Base-by-base conservation (phyloP, 2,329 filamentous ascomycete genomes). In the Aureobasidium leucospermi region DNA sequence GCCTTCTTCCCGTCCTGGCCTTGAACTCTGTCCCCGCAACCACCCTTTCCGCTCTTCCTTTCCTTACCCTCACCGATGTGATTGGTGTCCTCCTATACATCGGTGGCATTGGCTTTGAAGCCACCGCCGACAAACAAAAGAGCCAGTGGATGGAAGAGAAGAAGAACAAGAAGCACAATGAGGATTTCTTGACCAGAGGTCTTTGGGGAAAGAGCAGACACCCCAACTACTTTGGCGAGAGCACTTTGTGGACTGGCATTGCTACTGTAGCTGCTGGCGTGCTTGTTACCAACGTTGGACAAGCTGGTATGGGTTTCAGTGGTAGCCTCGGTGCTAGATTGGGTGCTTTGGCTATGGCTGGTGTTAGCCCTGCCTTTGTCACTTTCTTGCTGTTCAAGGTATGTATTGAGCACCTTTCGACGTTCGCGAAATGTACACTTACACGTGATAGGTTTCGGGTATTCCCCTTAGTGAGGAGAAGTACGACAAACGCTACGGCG, bases 141-240 rank as follows among this genome's bases (percentile, higher is more conserved):
- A 77, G 75, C 58, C 70, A 73, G 23, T 89, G 86, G 86, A 67
- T 80, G 61, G 70, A 75, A 58, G 83, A 81, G 60, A 86, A 84
- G 75, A 80, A 80, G 65, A 75, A 77, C 48, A 88, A 88, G 78
- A 76, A 81, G 66, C 86, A 89, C 62, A 80, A 81, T 28, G 85
- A 89, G 70, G 79, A 83, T 47, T 89, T 88, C 66, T 68, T 89
- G 63, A 86, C 84, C 0, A 70, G 75, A 1, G 86, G 86, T 0
- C 66, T 89, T 38, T 89, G 85, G 81, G 75, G 76, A 6, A 78
- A 80, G 67, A 81, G 78, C 49, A 74, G 84, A 62, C 84, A 87
- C 70, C 86, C 86, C 0, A 87, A 89, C 67, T 89, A 89, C 74
- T 87, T 89, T 68, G 86, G 86, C n/a, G 86, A 89, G 70, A 79